Percentiles rank a stretch among this genome's conserved stretches.
Evolutionary conservation across 108 stramenopile species (phyloP).

Genomic region (Cyclotella cryptica): DNA sequence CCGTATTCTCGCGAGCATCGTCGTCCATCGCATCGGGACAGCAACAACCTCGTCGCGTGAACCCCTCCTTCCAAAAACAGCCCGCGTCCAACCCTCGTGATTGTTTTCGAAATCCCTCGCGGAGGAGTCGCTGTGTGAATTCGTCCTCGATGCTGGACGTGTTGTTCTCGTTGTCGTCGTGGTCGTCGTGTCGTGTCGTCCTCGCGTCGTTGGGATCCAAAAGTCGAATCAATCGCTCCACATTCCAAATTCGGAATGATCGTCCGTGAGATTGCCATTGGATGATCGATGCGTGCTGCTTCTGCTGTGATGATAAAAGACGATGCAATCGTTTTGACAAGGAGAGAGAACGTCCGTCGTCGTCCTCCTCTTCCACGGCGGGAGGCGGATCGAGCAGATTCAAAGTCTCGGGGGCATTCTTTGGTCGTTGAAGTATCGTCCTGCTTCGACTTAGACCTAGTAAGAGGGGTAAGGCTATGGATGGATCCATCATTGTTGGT

Average conservation of each 20-base stretch:
- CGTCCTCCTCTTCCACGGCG: no score
- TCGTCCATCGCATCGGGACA: no score
- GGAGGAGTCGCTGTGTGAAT: background rate
- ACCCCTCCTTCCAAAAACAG: background rate
- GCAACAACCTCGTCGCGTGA: background rate
- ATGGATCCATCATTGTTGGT: conserved; percentile 19
- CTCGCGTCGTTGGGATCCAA: background rate
- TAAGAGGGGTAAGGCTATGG: conserved; percentile 35
- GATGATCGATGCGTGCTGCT: background rate
- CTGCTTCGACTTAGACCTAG: conserved; percentile 22
- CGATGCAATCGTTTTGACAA: background rate
- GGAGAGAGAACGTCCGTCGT: no score
- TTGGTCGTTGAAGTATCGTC: no score
- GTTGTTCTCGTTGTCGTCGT: background rate
- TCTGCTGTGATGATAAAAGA: background rate
- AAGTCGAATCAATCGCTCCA: background rate
- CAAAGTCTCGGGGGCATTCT: background rate
- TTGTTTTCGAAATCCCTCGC: background rate
- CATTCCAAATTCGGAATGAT: background rate
- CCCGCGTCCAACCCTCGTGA: background rate
- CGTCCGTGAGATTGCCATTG: conserved; percentile 1
- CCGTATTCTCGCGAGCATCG: background rate
- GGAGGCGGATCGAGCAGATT: no score
- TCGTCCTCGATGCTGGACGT: background rate
- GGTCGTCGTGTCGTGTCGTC: no score